Conservation (phyloP, 176 grass and related monocot genomes). For the Panicum miliaceum region DNA sequence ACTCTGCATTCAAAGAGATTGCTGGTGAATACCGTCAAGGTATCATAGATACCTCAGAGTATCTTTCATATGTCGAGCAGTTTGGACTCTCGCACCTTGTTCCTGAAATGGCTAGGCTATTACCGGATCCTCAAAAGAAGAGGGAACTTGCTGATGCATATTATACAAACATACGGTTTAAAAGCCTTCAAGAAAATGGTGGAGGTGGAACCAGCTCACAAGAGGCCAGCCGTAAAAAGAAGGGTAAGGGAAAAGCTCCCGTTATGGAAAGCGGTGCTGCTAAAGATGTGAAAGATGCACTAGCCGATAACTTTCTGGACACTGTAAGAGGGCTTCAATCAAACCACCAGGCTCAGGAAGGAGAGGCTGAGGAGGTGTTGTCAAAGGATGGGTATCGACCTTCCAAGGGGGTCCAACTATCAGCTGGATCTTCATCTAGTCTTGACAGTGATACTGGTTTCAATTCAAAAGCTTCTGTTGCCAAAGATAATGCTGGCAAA, state of each 20-base stretch:
- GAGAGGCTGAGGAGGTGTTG: constrained; percentile 63
- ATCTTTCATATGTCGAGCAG: constrained; percentile 92
- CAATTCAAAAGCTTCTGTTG: constrained; percentile 25
- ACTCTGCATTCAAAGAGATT: constrained; percentile 78
- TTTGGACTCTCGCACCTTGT: constrained; percentile 86
- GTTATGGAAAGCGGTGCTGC: constrained; percentile 42
- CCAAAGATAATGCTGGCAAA: constrained; percentile 15
- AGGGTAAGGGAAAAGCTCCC: constrained; percentile 53
- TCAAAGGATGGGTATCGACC: constrained; percentile 84
- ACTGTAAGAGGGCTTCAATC: constrained; percentile 69
- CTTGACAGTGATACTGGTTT: constrained; percentile 25
- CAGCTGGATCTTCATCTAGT: constrained; percentile 35
- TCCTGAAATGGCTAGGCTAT: constrained; percentile 81
- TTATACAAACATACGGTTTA: constrained; percentile 57
- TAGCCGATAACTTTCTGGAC: constrained; percentile 60
- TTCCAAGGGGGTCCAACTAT: constrained; percentile 47
- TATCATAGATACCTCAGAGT: constrained; percentile 69
- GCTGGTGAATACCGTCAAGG: constrained; percentile 82
- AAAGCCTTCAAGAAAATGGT: constrained; percentile 52
- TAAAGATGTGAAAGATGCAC: constrained; percentile 48
- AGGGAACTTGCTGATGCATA: constrained; percentile 84
- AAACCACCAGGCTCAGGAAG: constrained; percentile 58
- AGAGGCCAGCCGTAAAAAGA: constrained; percentile 53
- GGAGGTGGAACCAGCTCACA: constrained; percentile 38
- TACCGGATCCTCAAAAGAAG: constrained; percentile 78